Evolutionary conservation across 192 early-diverging fungal genomes (phyloP).

Genomic region (Dissophora globulifera): DNA sequence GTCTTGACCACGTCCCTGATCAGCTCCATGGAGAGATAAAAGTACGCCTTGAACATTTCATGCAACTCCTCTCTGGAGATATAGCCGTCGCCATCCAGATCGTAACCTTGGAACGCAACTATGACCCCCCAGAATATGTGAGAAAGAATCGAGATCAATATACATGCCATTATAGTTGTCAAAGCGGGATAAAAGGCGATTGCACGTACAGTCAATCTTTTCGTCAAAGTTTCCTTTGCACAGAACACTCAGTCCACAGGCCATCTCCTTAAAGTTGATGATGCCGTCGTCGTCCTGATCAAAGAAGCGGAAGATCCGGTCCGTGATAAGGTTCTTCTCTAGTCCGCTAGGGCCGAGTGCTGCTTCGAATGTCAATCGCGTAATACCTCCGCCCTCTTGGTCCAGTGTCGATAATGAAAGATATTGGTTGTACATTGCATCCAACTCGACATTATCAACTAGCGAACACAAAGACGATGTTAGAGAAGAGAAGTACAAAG

Average conservation of each 20-base stretch:
- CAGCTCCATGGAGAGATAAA: slow-evolving; percentile 88
- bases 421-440: slow-evolving; percentile 90
- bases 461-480: neutral
- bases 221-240: slow-evolving; percentile 92
- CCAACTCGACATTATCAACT: slow-evolving; percentile 89
- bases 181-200: too few relatives aligned
- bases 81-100: slow-evolving; percentile 86
- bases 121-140: too few relatives aligned
- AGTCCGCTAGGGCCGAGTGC: slow-evolving; percentile 89
- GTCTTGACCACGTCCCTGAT: slow-evolving; percentile 89
- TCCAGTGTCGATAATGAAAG: slow-evolving; percentile 79
- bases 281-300: slow-evolving; percentile 83
- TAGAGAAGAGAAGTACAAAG: too few relatives aligned
- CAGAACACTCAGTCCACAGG: slow-evolving; percentile 80
- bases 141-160: too few relatives aligned
- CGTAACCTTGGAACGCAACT: slow-evolving; percentile 93
- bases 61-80: slow-evolving; percentile 88
- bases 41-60: slow-evolving; percentile 92
- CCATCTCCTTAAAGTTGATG: slow-evolving; percentile 88
- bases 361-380: slow-evolving; percentile 79
- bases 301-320: slow-evolving; percentile 90
- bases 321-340: slow-evolving; percentile 85
- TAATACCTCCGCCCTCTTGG: slow-evolving; percentile 74
- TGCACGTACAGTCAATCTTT: slow-evolving; percentile 79
- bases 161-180: too few relatives aligned